These are phyloP conservation scores for Pseudogymnoascus sp. DNA, from an alignment of 2,329 filamentous ascomycete genomes.

Conservation along the genomic window DNA sequence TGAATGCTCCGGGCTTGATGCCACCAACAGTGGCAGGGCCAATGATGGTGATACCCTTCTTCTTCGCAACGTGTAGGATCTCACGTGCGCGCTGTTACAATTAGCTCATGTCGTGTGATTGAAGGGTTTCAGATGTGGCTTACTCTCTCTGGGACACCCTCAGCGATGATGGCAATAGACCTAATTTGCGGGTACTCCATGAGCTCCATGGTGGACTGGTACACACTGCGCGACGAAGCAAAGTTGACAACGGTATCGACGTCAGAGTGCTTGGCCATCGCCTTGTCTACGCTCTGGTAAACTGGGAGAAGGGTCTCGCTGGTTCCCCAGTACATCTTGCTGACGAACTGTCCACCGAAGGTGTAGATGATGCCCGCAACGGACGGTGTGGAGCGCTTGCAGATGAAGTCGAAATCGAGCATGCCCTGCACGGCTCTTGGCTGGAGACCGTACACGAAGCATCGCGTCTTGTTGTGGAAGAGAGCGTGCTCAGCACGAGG, in stretches of 20 bases:
- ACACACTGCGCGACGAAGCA: constrained; percentile 96
- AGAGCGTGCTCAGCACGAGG: constrained; percentile 82
- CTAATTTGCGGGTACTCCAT: constrained; percentile 97
- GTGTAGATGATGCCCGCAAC: constrained; percentile 99
- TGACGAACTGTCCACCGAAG: constrained; percentile 99
- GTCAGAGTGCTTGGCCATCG: constrained; percentile 90
- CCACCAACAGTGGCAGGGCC: constrained; percentile 97
- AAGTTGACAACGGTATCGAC: constrained; percentile 99
- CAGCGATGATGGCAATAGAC: constrained; percentile 98
- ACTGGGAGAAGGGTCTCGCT: constrained; percentile 97
- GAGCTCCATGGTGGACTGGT: constrained; percentile 96
- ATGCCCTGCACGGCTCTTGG: constrained; percentile 85
- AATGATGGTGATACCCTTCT: constrained; percentile 99
- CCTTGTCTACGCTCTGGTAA: constrained; percentile 90
- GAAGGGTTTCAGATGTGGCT: constrained; percentile 30
- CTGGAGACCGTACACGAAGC: constrained; percentile 99
- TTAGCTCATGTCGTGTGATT: constrained; percentile 2
- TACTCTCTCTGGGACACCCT: constrained; percentile 97
- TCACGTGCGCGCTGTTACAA: constrained; percentile 76
- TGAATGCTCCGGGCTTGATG: constrained; percentile 98
- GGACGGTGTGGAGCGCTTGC: constrained; percentile 93
- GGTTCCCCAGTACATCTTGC: constrained; percentile 99
- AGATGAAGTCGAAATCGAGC: constrained; percentile 99
- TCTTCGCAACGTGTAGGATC: constrained; percentile 90
- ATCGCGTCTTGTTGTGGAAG: constrained; percentile 99